A percentile compares a stretch with the other conserved stretches of the same genome.
Conservation (phyloP, 306 rosid species). For the Sicyos edulis region DNA sequence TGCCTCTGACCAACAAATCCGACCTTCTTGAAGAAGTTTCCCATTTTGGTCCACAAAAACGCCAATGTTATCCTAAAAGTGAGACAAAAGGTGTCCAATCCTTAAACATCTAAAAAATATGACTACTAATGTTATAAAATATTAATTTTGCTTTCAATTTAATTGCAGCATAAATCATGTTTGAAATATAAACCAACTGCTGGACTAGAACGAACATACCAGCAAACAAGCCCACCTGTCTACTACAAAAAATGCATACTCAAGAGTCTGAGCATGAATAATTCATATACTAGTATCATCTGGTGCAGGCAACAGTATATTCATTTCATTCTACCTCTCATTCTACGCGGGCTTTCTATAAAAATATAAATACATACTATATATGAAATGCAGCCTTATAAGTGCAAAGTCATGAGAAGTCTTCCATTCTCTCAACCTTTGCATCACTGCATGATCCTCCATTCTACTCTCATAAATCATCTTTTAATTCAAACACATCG, state of each 20-base stretch:
- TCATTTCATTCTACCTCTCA: not conserved
- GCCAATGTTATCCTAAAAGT: constrained; percentile 84
- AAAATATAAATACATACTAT: too few species aligned
- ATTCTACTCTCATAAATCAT: not conserved
- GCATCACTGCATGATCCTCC: not conserved
- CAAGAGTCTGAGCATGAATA: not conserved
- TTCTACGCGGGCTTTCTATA: not conserved
- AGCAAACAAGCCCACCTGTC: constrained; percentile 5
- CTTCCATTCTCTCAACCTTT: not conserved
- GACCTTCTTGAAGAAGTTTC: constrained; percentile 81
- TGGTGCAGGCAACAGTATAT: not conserved
- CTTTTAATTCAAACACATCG: not conserved
- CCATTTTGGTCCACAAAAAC: constrained; percentile 97
- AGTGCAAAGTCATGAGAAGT: too few species aligned
- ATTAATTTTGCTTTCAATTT: constrained; percentile 5
- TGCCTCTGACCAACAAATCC: constrained; percentile 97
- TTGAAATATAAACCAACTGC: not conserved
- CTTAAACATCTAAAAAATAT: not conserved
- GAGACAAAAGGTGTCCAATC: constrained; percentile 20
- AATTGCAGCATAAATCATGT: not conserved
- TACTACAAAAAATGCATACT: not conserved
- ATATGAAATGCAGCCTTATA: too few species aligned
- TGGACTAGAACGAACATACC: not conserved
- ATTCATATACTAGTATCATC: not conserved
- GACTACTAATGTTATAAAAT: not conserved